Evolutionary conservation across 257 asterid species (phyloP).

Genomic region (Voacanga thouarsii): DNA sequence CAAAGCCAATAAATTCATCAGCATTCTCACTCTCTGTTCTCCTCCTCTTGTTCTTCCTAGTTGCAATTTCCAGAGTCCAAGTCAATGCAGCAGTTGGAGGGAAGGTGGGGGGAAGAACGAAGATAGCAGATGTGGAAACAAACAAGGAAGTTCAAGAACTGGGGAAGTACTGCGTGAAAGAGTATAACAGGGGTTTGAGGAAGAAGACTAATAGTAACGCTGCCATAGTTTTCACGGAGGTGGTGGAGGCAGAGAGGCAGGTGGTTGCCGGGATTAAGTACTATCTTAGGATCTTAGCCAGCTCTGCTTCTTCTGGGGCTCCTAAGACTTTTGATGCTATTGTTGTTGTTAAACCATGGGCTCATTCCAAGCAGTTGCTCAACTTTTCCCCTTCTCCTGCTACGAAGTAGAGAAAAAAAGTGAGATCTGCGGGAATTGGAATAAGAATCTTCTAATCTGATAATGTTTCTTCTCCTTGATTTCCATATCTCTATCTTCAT

Average conservation of each 20-base stretch:
- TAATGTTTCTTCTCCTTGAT: neutral
- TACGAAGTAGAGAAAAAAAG: slow-evolving; percentile 10
- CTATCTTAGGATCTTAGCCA: slow-evolving; percentile 54
- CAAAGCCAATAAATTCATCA: slow-evolving; percentile 8
- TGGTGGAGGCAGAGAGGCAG: slow-evolving; percentile 66
- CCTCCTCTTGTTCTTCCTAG: slow-evolving; percentile 15
- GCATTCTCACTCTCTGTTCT: neutral
- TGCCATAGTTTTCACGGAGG: slow-evolving; percentile 31
- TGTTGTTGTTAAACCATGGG: slow-evolving; percentile 56
- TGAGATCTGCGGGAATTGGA: neutral
- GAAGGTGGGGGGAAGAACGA: slow-evolving; percentile 42
- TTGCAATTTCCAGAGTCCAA: slow-evolving; percentile 9
- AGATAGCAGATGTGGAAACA: slow-evolving; percentile 39
- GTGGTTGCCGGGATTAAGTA: slow-evolving; percentile 76
- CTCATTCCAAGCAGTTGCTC: slow-evolving; percentile 34
- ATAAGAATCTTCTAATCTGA: neutral
- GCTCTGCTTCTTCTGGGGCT: slow-evolving; percentile 3
- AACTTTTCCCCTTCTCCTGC: slow-evolving; percentile 33
- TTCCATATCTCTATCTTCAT: too few relatives aligned
- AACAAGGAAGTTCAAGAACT: slow-evolving; percentile 55
- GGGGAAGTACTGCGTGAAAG: slow-evolving; percentile 57
- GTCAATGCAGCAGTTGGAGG: slow-evolving; percentile 6
- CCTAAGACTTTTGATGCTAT: slow-evolving; percentile 44
- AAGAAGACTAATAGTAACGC: neutral
- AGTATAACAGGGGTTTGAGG: slow-evolving; percentile 16